phyloP scores from a whole-genome alignment of 2,329 filamentous ascomycete genomes.

The Sclerotinia sclerotiorum region DNA sequence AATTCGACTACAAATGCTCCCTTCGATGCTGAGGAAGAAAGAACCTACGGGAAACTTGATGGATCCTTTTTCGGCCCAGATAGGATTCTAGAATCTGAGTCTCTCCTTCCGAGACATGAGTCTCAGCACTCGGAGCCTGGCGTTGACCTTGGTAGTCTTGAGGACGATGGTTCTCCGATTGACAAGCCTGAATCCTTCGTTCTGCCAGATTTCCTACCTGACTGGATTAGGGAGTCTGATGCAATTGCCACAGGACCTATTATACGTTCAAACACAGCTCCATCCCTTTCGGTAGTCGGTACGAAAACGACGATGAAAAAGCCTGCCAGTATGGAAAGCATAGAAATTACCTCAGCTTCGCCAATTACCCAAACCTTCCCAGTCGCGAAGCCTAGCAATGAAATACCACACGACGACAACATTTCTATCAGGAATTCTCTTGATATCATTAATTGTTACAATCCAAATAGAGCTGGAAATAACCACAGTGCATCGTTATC shows the following conservation, averaged over 20 bases:
- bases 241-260: background rate
- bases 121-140: background rate
- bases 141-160: background rate
- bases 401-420: background rate
- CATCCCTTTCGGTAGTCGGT: background rate
- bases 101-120: background rate
- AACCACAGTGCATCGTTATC: background rate
- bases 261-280: no score
- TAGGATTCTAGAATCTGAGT: accelerated
- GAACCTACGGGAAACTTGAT: no score
- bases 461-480: accelerated
- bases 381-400: background rate
- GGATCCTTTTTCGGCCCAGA: background rate
- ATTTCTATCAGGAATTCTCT: background rate
- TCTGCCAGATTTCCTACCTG: background rate
- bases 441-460: background rate
- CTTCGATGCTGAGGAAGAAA: background rate
- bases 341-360: background rate
- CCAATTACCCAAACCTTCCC: background rate
- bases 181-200: background rate
- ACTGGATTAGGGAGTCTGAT: background rate
- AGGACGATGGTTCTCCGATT: background rate
- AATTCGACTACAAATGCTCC: background rate
- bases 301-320: background rate
- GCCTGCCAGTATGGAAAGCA: background rate